Evolutionary conservation across 768 basidiomycete genomes (phyloP).

Genomic region (Collybia mongolica): DNA sequence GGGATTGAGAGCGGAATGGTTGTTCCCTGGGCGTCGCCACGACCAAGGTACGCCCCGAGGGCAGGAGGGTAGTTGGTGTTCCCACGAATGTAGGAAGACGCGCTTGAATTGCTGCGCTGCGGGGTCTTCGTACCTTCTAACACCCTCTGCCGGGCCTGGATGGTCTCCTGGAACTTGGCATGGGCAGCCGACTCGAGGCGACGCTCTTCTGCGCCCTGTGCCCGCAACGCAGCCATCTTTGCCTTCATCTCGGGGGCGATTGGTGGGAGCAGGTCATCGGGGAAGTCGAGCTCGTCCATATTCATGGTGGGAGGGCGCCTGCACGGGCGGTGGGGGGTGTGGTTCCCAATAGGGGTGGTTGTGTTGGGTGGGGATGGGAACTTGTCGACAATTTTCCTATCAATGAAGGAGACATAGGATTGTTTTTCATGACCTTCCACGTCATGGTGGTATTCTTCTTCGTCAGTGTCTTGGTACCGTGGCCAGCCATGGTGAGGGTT

Average conservation of each 20-base stretch:
- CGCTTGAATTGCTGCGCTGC: slow-evolving; percentile 10
- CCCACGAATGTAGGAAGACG: neutral
- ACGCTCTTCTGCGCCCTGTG: neutral
- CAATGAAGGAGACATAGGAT: slow-evolving; percentile 2
- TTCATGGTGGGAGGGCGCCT: slow-evolving; percentile 9
- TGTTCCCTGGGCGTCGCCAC: neutral
- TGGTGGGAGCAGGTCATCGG: slow-evolving; percentile 6
- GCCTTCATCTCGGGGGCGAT: slow-evolving; percentile 7
- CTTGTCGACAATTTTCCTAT: slow-evolving; percentile 9
- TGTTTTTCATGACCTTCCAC: neutral
- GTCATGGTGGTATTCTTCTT: neutral
- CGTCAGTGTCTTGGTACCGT: neutral
- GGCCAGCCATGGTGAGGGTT: slow-evolving; percentile 9
- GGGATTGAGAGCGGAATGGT: neutral
- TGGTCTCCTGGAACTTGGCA: neutral
- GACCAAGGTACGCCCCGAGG: neutral
- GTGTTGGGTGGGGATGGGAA: slow-evolving; percentile 11
- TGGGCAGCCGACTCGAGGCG: neutral
- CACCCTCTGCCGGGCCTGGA: slow-evolving; percentile 1
- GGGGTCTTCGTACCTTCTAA: neutral
- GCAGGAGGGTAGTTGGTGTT: neutral
- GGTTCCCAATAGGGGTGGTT: neutral
- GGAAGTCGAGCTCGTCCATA: slow-evolving; percentile 1
- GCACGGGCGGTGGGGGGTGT: neutral
- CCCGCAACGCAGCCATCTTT: slow-evolving; percentile 7